A percentile compares a stretch with the other conserved stretches of the same genome.
Evolutionary conservation across 768 basidiomycete genomes (phyloP).

Genomic region (Royoungia palumana): DNA sequence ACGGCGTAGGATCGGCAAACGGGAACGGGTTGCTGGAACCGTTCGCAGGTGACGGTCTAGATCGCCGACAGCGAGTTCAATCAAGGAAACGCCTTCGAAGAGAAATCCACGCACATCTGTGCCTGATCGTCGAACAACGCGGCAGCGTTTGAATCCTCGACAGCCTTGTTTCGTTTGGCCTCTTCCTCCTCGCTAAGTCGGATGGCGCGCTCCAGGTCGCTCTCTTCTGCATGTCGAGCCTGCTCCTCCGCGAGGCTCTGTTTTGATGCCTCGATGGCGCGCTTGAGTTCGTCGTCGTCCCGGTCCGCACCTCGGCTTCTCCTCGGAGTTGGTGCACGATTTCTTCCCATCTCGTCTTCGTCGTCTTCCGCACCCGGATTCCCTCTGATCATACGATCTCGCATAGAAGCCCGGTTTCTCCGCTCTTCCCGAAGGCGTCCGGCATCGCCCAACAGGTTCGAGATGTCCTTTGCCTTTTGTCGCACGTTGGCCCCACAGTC

Average conservation of each 20-base stretch:
- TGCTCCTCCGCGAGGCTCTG: constrained; percentile 67
- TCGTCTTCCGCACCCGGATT: constrained; percentile 38
- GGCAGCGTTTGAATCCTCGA: constrained; percentile 69
- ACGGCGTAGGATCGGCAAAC: constrained; percentile 56
- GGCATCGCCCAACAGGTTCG: constrained; percentile 87
- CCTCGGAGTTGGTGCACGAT: constrained; percentile 15
- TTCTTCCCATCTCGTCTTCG: neutral
- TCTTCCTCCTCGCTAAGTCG: constrained; percentile 91
- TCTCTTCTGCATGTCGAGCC: constrained; percentile 60
- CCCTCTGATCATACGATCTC: constrained; percentile 87
- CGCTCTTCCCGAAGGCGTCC: constrained; percentile 82
- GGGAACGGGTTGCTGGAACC: constrained; percentile 56
- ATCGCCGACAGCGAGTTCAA: constrained; percentile 3
- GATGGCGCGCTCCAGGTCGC: constrained; percentile 81
- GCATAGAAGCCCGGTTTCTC: constrained; percentile 81
- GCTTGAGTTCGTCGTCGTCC: constrained; percentile 81
- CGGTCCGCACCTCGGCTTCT: constrained; percentile 29
- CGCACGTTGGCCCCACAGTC: constrained; percentile 98
- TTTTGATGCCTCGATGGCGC: constrained; percentile 91
- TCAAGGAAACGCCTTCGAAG: neutral
- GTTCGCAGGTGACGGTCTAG: constrained; percentile 31
- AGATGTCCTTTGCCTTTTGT: constrained; percentile 98
- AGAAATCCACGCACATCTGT: constrained; percentile 56
- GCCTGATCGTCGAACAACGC: constrained; percentile 85
- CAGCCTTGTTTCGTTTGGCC: constrained; percentile 60